phyloP scores from a whole-genome alignment of 108 stramenopile species.

The Asterionellopsis glacialis region DNA sequence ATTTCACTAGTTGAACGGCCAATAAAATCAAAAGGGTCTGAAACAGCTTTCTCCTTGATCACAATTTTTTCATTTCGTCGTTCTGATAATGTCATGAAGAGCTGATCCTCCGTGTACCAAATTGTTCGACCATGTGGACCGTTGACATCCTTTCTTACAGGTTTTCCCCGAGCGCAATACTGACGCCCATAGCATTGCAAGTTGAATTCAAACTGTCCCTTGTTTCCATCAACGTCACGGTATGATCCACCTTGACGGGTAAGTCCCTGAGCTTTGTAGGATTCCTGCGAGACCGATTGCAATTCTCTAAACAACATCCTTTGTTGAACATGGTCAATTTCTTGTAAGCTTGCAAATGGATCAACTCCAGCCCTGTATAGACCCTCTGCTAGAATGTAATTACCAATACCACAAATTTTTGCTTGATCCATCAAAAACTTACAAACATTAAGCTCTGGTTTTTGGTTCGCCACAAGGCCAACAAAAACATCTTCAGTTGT shows the following conservation, averaged over 20 bases:
- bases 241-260: conserved; percentile 51
- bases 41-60: conserved; percentile 3
- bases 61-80: conserved; percentile 7
- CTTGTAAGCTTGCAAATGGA: conserved; percentile 65
- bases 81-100: conserved; percentile 48
- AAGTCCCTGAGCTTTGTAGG: conserved; percentile 57
- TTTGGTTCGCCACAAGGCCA: conserved; percentile 31
- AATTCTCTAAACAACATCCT: conserved; percentile 47
- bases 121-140: conserved; percentile 80
- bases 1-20: not conserved
- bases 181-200: conserved; percentile 70
- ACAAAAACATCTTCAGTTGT: conserved; percentile 56
- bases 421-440: conserved; percentile 85
- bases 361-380: conserved; percentile 69
- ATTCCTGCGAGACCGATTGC: conserved; percentile 36
- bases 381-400: conserved; percentile 81
- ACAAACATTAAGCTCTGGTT: conserved; percentile 58
- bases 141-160: conserved; percentile 49
- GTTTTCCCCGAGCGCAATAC: conserved; percentile 43
- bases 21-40: not conserved
- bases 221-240: conserved; percentile 37
- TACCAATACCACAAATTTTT: conserved; percentile 51
- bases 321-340: conserved; percentile 37
- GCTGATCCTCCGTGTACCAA: conserved; percentile 71
- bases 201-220: conserved; percentile 60